A percentile compares a stretch with the other conserved stretches of the same genome.
phyloP scores from a whole-genome alignment of 805 yeast genomes.

The Spathaspora girioi region DNA sequence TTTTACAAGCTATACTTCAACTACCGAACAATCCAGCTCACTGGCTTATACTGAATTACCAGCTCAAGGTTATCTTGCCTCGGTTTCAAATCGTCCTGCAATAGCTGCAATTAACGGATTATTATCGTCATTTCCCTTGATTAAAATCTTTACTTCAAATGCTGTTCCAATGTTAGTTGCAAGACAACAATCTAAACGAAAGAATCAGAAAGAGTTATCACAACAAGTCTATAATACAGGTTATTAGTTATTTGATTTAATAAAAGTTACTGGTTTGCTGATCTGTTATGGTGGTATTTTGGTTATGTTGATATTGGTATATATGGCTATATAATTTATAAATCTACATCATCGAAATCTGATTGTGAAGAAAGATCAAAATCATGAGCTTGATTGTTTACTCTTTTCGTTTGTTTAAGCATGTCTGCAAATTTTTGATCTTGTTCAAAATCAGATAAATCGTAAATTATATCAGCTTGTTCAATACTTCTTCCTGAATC shows the following conservation, averaged over 20 bases:
- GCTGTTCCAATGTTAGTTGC: conserved; percentile 56
- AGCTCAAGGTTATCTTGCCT: conserved; percentile 51
- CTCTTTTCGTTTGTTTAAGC: conserved; percentile 6
- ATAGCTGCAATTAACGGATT: conserved; percentile 57
- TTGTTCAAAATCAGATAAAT: conserved; percentile 20
- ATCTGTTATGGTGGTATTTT: neutral
- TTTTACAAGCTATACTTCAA: neutral
- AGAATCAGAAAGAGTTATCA: neutral
- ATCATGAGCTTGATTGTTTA: conserved; percentile 9
- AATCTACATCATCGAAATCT: conserved; percentile 14
- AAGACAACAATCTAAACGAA: conserved; percentile 25
- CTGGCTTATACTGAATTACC: conserved; percentile 16
- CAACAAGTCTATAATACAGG: neutral
- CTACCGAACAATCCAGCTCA: neutral
- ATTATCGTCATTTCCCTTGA: conserved; percentile 55
- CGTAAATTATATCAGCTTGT: conserved; percentile 16
- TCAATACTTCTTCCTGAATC: conserved; percentile 4
- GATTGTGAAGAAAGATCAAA: conserved; percentile 13
- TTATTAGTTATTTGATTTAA: too few species aligned
- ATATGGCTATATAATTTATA: neutral
- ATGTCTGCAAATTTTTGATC: conserved; percentile 13
- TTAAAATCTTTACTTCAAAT: conserved; percentile 56
- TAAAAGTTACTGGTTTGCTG: too few species aligned
- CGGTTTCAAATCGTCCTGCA: conserved; percentile 50
- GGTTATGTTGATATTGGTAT: neutral